These are phyloP conservation scores for Arthrinium puccinioides DNA, from an alignment of 2,329 filamentous ascomycete species.

Conservation along the genomic window DNA sequence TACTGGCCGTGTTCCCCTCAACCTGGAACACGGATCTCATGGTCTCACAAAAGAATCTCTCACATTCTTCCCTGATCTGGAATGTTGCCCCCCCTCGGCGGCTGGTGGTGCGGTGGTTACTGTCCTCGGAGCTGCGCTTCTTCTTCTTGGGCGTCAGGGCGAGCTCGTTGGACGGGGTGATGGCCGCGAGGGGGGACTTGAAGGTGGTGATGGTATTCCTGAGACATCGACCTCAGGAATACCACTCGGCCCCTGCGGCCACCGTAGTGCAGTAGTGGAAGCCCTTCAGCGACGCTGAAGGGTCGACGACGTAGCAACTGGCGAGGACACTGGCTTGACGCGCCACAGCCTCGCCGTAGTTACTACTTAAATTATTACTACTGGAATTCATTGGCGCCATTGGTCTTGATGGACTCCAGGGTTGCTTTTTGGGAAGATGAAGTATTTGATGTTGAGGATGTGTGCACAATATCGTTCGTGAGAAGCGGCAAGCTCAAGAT, in stretches of 20 bases:
- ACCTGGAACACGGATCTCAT: conserved; percentile 90
- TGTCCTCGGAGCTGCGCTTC: conserved; percentile 25
- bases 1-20: conserved; percentile 74
- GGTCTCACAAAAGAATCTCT: conserved; percentile 99
- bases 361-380: conserved; percentile 69
- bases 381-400: conserved; percentile 64
- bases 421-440: background rate
- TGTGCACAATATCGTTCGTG: too few species aligned
- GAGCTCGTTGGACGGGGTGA: conserved; percentile 61
- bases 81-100: conserved; percentile 87
- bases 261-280: conserved; percentile 95
- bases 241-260: conserved; percentile 83
- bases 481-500: too few species aligned
- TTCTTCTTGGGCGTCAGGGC: conserved; percentile 53
- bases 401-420: conserved; percentile 16
- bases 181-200: conserved; percentile 81
- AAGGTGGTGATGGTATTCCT: conserved; percentile 76
- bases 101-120: conserved; percentile 31
- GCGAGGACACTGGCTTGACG: conserved; percentile 72
- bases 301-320: conserved; percentile 83
- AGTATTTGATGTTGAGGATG: too few species aligned
- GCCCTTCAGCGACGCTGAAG: conserved; percentile 64
- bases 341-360: conserved; percentile 62
- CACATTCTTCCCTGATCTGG: conserved; percentile 98
- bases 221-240: conserved; percentile 86